Evolutionary conservation across 257 asterid genomes (phyloP).

Genomic region (Ajuga chamaepitys): DNA sequence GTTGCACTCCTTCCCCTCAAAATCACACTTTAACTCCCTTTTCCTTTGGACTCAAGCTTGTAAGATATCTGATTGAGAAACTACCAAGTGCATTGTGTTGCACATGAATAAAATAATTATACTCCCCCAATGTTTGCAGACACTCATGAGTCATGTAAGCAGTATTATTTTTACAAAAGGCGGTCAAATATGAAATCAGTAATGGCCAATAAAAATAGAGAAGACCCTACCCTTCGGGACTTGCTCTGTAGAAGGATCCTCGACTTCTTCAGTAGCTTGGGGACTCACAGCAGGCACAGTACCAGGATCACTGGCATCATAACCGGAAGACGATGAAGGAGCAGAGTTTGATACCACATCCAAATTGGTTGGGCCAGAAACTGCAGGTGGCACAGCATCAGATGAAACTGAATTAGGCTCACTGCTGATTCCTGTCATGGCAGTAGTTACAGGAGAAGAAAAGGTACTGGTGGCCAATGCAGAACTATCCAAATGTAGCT

Average conservation of each 20-base stretch:
- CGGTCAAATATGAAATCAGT: background rate
- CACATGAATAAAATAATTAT: background rate
- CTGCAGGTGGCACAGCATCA: slow-evolving; percentile 19
- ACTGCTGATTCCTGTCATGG: slow-evolving; percentile 15
- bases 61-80: background rate
- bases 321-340: slow-evolving; percentile 3
- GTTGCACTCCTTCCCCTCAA: background rate
- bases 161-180: background rate
- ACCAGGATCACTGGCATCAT: slow-evolving; percentile 19
- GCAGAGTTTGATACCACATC: slow-evolving; percentile 1
- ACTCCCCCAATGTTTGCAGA: slow-evolving; percentile 2
- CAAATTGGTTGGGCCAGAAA: slow-evolving; percentile 23
- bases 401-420: slow-evolving; percentile 26
- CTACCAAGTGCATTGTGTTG: background rate
- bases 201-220: background rate
- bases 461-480: slow-evolving; percentile 10
- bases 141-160: background rate
- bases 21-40: background rate
- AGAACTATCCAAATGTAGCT: background rate
- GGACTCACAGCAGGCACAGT: slow-evolving; percentile 23
- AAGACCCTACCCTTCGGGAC: slow-evolving; percentile 26
- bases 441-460: slow-evolving; percentile 24
- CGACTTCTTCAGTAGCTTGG: slow-evolving; percentile 24
- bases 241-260: slow-evolving; percentile 20
- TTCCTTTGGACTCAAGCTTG: background rate